Percentiles rank a stretch among this genome's conserved stretches.
phyloP scores from a whole-genome alignment of 176 grass and related monocot genomes.

The Aegilops longissima region DNA sequence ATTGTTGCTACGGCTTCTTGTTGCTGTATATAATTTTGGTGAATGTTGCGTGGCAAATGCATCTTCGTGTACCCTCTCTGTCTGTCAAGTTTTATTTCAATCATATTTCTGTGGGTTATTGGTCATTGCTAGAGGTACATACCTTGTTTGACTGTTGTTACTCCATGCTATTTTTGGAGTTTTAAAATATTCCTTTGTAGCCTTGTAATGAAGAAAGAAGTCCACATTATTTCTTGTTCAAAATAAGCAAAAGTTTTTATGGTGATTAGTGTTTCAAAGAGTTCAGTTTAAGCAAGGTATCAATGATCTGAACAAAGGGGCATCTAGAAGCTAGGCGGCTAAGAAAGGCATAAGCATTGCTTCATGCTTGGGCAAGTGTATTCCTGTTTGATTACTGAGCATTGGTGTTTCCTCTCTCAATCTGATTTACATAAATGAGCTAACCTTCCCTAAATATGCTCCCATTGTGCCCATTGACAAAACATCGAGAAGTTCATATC shows the following conservation, averaged over 20 bases:
- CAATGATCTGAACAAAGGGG: slow-evolving; percentile 11
- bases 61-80: not conserved
- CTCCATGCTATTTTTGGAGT: slow-evolving; percentile 8
- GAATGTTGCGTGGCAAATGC: not conserved
- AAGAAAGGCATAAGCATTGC: slow-evolving; percentile 23
- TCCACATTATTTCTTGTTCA: not conserved
- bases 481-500: not conserved
- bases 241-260: slow-evolving; percentile 6
- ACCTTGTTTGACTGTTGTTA: slow-evolving; percentile 6
- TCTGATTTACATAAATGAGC: not conserved
- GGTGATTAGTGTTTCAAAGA: not conserved
- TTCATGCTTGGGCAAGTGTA: slow-evolving; percentile 6
- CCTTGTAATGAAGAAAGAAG: not conserved
- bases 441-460: not conserved
- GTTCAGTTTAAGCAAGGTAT: slow-evolving; percentile 30
- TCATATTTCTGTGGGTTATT: not conserved
- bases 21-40: slow-evolving; percentile 1
- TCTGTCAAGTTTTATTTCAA: slow-evolving; percentile 12
- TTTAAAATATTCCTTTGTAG: slow-evolving; percentile 5
- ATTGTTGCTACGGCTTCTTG: not conserved
- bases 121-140: not conserved
- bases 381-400: not conserved
- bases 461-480: not conserved
- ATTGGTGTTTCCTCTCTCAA: not conserved
- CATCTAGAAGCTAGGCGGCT: slow-evolving; percentile 3